phyloP scores from a whole-genome alignment of 768 basidiomycete species.

The Rhodotorula paludigena region DNA sequence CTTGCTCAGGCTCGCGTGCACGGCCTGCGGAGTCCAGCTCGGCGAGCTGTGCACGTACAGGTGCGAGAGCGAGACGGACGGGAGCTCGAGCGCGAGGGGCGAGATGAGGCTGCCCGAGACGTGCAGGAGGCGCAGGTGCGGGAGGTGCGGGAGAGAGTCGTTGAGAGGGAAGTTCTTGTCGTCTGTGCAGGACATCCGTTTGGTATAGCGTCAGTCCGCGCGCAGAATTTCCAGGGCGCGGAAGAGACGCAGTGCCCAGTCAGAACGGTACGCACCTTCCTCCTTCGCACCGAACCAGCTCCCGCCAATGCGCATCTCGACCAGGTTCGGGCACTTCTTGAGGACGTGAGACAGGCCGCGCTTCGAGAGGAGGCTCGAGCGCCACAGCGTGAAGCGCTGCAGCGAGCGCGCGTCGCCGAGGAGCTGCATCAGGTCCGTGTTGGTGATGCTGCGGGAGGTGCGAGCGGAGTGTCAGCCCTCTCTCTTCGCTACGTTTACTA shows the following conservation, averaged over 20 bases:
- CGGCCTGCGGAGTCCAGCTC: conserved; percentile 25
- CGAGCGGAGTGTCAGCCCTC: no score
- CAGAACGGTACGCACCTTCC: conserved; percentile 14
- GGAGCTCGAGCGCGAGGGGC: conserved; percentile 20
- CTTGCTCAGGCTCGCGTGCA: conserved; percentile 25
- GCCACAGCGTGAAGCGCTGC: conserved; percentile 34
- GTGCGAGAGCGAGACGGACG: conserved; percentile 16
- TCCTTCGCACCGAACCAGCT: conserved; percentile 38
- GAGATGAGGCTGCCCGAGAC: conserved; percentile 30
- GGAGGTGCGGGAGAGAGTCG: conserved; percentile 21
- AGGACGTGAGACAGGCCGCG: conserved; percentile 30
- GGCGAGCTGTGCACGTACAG: conserved; percentile 26
- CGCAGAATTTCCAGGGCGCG: no score
- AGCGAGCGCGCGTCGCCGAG: conserved; percentile 27
- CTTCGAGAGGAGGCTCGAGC: conserved; percentile 28
- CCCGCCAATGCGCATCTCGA: conserved; percentile 32
- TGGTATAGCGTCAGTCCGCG: no score
- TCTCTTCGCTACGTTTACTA: no score
- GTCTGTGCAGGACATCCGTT: conserved; percentile 3
- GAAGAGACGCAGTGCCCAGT: not conserved
- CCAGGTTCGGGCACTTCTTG: conserved; percentile 27
- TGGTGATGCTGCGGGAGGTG: conserved; percentile 27
- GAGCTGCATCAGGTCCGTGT: conserved; percentile 29
- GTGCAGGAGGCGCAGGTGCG: conserved; percentile 24
- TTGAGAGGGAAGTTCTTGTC: conserved; percentile 33